A percentile compares a stretch with the other conserved stretches of the same genome.
These are phyloP conservation scores for Dendrobium nobile DNA, from an alignment of 106 monocot genomes.

Conservation along the genomic window DNA sequence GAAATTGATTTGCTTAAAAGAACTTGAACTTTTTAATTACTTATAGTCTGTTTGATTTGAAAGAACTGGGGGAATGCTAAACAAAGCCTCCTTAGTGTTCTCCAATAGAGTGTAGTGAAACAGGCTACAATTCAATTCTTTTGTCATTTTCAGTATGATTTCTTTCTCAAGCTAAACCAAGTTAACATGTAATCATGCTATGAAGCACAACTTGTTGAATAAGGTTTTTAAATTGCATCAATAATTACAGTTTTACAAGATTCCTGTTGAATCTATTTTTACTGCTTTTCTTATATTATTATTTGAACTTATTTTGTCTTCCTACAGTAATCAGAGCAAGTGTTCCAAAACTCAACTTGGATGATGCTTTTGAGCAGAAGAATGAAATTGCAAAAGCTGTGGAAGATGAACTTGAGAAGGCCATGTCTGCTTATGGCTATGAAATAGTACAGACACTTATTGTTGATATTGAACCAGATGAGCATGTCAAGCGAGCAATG, in stretches of 20 bases:
- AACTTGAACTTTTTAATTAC: too few species aligned
- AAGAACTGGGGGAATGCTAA: too few species aligned
- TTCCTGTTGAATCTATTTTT: neutral
- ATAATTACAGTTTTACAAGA: neutral
- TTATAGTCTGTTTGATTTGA: too few species aligned
- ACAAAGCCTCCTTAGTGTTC: too few species aligned
- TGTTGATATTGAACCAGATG: slow-evolving; percentile 77
- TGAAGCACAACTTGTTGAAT: neutral
- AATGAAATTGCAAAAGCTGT: slow-evolving; percentile 71
- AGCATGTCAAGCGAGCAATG: slow-evolving; percentile 72
- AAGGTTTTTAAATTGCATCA: neutral
- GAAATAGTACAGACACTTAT: slow-evolving; percentile 87
- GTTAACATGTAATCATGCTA: neutral
- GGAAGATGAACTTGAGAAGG: slow-evolving; percentile 80
- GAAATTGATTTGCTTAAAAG: neutral
- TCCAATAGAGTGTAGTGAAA: too few species aligned
- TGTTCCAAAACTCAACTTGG: slow-evolving; percentile 72
- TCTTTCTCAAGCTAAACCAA: neutral
- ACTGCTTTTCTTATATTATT: neutral
- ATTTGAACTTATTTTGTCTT: neutral
- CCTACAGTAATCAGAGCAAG: slow-evolving; percentile 75
- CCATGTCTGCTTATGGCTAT: slow-evolving; percentile 83
- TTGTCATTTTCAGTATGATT: neutral
- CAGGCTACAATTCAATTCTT: neutral
- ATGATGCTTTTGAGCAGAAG: slow-evolving; percentile 82